Base-by-base conservation (phyloP, 1,284 basidiomycete species). In the Stereum hirsutum region DNA sequence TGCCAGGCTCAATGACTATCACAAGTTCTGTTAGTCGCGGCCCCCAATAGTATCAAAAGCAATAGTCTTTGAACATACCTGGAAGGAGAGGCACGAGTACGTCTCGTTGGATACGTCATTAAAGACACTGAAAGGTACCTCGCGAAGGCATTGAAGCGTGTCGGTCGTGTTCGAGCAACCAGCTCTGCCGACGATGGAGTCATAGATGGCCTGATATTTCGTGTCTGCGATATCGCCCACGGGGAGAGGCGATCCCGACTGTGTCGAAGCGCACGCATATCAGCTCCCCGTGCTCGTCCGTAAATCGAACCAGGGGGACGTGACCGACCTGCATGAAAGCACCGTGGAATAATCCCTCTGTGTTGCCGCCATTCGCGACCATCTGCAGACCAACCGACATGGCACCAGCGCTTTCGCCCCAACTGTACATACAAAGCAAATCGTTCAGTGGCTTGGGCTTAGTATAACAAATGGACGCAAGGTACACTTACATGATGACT, bases 391-490 rank as follows among this genome's bases (percentile, higher is more conserved):
- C 52, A 21, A 61, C 57, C 25, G 63, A 64, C 33, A 62, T 57
- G 0, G 61, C 56, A 5, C 69, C 70, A 4, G 69, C 66, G 33
- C 61, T 65, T 51, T 69, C 59, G 15, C 69, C 69, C 59, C 61
- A 64, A 38, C 62, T 64, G n/a, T 17, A 4, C 14, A 33, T 5
- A n/a, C 3, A 14, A 20, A 35, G 33, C 4, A 19, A 6, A 30
- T 41, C 2, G 25, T 24, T 4, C n/a, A 5, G 6, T 6, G 6
- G 37, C 19, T 21, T 10, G 11, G 8, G 19, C 28, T 35, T 10
- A 11, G 7, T 3, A 31, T 11, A 19, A n/a, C n/a, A n/a, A n/a
- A 15, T 4, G 3, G 12, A 11, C 28, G 6, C 17, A 25, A 15
- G 11, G 34, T 11, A 4, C n/a, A 31, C 34, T 12, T 25, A 42